Conservation (phyloP, 306 rosid genomes). For the Argentina anserina region DNA sequence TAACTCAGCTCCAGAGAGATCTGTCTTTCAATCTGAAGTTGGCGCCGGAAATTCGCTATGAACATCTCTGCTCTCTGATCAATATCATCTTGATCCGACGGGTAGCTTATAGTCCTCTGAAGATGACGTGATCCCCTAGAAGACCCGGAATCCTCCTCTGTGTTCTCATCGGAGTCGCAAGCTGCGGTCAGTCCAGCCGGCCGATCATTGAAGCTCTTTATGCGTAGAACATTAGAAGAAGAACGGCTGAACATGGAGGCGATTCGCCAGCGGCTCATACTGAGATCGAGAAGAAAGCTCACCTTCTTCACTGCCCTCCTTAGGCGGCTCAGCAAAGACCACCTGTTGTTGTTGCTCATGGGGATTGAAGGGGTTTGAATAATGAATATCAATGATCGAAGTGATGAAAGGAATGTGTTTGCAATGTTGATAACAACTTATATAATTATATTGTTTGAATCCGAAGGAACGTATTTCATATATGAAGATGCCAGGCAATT, state of each 20-base stretch:
- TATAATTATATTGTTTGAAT: not conserved
- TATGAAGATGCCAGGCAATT: conserved; percentile 8
- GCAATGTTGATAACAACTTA: not conserved
- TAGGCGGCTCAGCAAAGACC: conserved; percentile 41
- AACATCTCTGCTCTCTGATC: conserved; percentile 68
- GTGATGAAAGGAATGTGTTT: not conserved
- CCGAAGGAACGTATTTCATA: not conserved
- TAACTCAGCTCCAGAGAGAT: conserved; percentile 63
- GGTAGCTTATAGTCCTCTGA: conserved; percentile 54
- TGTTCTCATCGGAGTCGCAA: conserved; percentile 9
- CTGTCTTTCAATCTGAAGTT: conserved; percentile 76
- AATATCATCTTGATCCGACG: conserved; percentile 62
- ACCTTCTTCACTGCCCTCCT: conserved; percentile 56
- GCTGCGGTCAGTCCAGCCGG: conserved; percentile 42
- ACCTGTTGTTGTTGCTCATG: conserved; percentile 24
- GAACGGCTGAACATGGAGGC: conserved; percentile 40
- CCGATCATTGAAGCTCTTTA: conserved; percentile 49
- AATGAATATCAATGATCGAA: not conserved
- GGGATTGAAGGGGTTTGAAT: not conserved
- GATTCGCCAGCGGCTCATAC: conserved; percentile 42
- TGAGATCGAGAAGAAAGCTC: conserved; percentile 45
- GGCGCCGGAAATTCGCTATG: conserved; percentile 59
- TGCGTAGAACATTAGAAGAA: conserved; percentile 25
- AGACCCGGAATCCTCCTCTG: conserved; percentile 24
- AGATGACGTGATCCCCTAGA: conserved; percentile 21